phyloP scores from a whole-genome alignment of 768 basidiomycete genomes.

The Suillus decipiens region DNA sequence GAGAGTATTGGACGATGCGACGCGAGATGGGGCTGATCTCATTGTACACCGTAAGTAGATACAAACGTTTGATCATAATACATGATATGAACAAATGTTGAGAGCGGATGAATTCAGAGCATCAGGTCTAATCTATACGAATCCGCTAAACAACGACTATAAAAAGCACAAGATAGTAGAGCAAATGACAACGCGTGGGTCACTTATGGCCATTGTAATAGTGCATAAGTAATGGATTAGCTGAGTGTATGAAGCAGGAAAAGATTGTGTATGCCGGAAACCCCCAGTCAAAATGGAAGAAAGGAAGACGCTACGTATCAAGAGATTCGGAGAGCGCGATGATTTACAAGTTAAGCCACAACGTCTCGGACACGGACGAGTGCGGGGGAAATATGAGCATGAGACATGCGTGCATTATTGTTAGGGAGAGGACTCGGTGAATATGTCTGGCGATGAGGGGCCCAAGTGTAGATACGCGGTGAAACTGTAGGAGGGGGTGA shows the following conservation, averaged over 20 bases:
- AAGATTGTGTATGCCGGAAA: constrained; percentile 22
- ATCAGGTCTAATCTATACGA: constrained; percentile 33
- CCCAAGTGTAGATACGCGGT: constrained; percentile 60
- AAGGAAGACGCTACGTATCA: constrained; percentile 14
- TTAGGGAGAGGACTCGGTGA: constrained; percentile 55
- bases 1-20: constrained; percentile 48
- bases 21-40: constrained; percentile 39
- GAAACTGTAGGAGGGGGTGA: constrained; percentile 59
- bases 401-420: constrained; percentile 58
- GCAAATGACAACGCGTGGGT: constrained; percentile 23
- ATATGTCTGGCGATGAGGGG: constrained; percentile 35
- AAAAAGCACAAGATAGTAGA: constrained; percentile 36
- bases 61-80: neutral
- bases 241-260: constrained; percentile 22
- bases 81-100: constrained; percentile 33
- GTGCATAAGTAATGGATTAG: constrained; percentile 40
- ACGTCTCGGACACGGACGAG: constrained; percentile 49
- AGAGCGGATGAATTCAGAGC: constrained; percentile 38
- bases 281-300: constrained; percentile 15
- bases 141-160: constrained; percentile 33
- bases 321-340: constrained; percentile 3
- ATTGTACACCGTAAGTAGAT: neutral
- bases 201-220: constrained; percentile 31
- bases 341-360: constrained; percentile 19
- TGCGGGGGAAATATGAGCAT: constrained; percentile 52